Base-by-base conservation (phyloP, 495 filamentous ascomycete species). In the Lineolata rhizophorae region DNA sequence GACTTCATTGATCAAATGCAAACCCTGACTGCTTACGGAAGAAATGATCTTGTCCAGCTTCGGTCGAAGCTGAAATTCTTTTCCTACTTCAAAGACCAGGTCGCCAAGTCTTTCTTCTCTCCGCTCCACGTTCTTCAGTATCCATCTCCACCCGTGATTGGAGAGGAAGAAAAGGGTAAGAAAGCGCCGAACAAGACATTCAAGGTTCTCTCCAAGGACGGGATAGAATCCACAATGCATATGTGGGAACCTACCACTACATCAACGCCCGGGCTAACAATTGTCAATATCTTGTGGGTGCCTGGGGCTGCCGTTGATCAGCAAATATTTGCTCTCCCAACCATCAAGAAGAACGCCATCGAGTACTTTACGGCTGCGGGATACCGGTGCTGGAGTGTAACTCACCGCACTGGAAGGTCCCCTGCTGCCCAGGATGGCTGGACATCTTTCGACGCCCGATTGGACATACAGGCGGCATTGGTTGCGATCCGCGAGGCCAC, bases 271-370 rank as follows among this genome's bases (percentile, higher is more conserved):
- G 35, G 25, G 13, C 34, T 50, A 9, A n/a, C n/a, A n/a, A n/a
- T n/a, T n/a, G n/a, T n/a, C n/a, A n/a, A n/a, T n/a, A n/a, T n/a
- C n/a, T 46, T 56, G 1, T 61, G 75, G 51, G 56, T 76, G 33
- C 70, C 69, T 3, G 72, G 72, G 15, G 60, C 68, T 6, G 52
- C 62, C 6, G 65, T 73, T 3, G 66, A 71, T 42, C 62, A 76
- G 35, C 64, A 67, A 39, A 70, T 74, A 26, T 76, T 54, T 26
- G 60, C 70, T 14, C 54, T 74, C 15, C 72, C 72, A 1, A 76
- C 68, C 20, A 70, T 76, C 39, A 58, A 57, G 13, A 63, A 57
- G 35, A 75, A 76, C 47, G 62, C 69, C 22, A 56, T 76, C 36
- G 65, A 73, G 36, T 73, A 70, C 48, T 72, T 76, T 47, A 59